A percentile compares a stretch with the other conserved stretches of the same genome.
These are phyloP conservation scores for Vitis rupestris DNA, from an alignment of 164 flowering plant species.

Conservation along the genomic window DNA sequence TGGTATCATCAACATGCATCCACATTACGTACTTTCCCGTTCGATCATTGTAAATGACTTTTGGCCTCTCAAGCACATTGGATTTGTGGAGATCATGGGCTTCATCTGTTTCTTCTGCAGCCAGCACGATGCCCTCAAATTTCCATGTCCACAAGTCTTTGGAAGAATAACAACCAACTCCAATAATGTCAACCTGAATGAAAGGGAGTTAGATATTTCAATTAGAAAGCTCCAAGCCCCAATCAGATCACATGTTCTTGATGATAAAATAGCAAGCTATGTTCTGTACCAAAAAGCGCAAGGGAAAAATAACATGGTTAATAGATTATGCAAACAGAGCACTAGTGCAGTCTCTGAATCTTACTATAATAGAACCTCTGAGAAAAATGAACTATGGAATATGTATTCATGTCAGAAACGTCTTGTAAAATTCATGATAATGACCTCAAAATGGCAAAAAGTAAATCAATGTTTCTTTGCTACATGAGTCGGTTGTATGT, in stretches of 20 bases:
- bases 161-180: conserved; percentile 97
- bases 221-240: no score
- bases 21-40: conserved; percentile 92
- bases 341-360: background rate
- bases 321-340: background rate
- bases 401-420: no score
- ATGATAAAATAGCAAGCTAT: no score
- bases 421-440: no score
- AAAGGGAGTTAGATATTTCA: background rate
- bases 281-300: no score
- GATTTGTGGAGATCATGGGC: conserved; percentile 82
- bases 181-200: conserved; percentile 88
- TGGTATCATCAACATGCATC: conserved; percentile 96
- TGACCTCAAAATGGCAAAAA: background rate
- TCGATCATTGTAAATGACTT: conserved; percentile 79
- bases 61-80: conserved; percentile 97
- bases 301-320: background rate
- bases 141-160: conserved; percentile 97
- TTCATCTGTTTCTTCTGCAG: conserved; percentile 67
- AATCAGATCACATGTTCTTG: no score
- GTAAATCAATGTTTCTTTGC: no score
- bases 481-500: no score
- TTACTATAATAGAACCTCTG: background rate
- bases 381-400: background rate
- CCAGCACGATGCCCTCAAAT: conserved; percentile 84